These are phyloP conservation scores for Pugionium dolabratum DNA, from an alignment of 345 rosid genomes.

Conservation along the genomic window DNA sequence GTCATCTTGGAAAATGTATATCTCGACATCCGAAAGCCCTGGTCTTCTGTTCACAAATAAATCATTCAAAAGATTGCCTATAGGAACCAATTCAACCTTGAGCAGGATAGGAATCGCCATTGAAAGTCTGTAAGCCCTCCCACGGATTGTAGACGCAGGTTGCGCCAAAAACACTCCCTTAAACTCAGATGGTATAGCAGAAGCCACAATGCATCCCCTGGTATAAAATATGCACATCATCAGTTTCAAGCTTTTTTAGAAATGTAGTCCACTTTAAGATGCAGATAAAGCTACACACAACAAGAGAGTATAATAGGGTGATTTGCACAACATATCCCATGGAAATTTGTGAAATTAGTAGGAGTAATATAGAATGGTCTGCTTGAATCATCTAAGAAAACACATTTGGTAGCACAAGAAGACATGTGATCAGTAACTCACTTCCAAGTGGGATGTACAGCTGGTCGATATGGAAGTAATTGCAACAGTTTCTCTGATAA, in stretches of 20 bases:
- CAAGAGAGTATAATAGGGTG: too few species aligned
- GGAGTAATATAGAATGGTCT: conserved; percentile 8
- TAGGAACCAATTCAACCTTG: conserved; percentile 50
- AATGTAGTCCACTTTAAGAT: too few species aligned
- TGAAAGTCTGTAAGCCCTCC: conserved; percentile 49
- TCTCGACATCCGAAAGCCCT: conserved; percentile 53
- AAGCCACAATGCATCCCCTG: conserved; percentile 57
- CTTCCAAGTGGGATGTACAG: conserved; percentile 53
- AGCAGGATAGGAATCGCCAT: conserved; percentile 49
- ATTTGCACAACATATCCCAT: too few species aligned
- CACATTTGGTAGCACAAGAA: conserved; percentile 6
- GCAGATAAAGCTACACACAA: too few species aligned
- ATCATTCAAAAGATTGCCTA: conserved; percentile 36
- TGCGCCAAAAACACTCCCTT: conserved; percentile 54
- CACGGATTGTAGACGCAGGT: conserved; percentile 45
- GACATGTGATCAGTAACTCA: conserved; percentile 34
- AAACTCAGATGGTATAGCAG: conserved; percentile 37
- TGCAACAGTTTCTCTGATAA: conserved; percentile 35
- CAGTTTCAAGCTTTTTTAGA: neutral
- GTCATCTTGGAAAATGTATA: conserved; percentile 57
- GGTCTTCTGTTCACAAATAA: conserved; percentile 46
- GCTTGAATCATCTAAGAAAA: neutral
- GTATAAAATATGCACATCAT: conserved; percentile 19
- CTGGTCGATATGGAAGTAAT: conserved; percentile 50
- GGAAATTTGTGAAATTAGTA: neutral